Conservation (phyloP, 2,329 filamentous ascomycete genomes). For the Paraphoma sp. region DNA sequence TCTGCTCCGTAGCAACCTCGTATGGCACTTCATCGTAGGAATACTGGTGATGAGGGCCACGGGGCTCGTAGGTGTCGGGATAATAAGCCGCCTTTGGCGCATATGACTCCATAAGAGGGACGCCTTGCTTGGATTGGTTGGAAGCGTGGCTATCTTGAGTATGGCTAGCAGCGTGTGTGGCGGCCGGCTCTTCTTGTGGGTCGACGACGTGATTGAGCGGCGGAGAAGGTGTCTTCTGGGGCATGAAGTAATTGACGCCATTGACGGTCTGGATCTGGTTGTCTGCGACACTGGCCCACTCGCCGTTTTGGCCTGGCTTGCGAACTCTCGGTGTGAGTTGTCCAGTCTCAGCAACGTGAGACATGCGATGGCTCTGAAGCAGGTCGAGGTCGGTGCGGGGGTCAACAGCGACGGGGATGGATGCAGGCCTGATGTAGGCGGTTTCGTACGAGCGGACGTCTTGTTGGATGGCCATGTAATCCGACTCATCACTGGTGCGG, state of each 20-base stretch:
- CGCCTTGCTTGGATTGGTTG: slow-evolving; percentile 38
- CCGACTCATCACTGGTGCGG: slow-evolving; percentile 44
- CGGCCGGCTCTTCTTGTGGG: slow-evolving; percentile 20
- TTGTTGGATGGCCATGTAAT: slow-evolving; percentile 37
- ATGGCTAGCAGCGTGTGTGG: slow-evolving; percentile 10
- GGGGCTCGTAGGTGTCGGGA: slow-evolving; percentile 46
- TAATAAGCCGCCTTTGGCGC: slow-evolving; percentile 39
- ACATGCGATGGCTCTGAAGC: slow-evolving; percentile 56
- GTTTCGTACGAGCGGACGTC: slow-evolving; percentile 42
- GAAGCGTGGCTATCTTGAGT: slow-evolving; percentile 31
- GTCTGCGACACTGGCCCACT: slow-evolving; percentile 47
- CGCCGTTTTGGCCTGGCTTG: slow-evolving; percentile 44
- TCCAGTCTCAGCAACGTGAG: slow-evolving; percentile 59
- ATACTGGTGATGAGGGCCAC: slow-evolving; percentile 43
- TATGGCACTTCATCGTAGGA: slow-evolving; percentile 44
- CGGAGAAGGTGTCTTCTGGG: slow-evolving; percentile 46
- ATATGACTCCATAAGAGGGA: slow-evolving; percentile 48
- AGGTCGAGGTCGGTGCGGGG: slow-evolving; percentile 47
- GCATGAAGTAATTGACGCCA: slow-evolving; percentile 48
- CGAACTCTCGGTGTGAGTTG: slow-evolving; percentile 53
- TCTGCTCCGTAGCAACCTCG: slow-evolving; percentile 34
- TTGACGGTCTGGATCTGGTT: slow-evolving; percentile 39
- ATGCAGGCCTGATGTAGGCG: slow-evolving; percentile 40
- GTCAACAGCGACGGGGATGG: slow-evolving; percentile 30
- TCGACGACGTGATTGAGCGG: slow-evolving; percentile 30